phyloP scores from a whole-genome alignment of 148 eudicot genomes.

The Vaccinium darrowii region DNA sequence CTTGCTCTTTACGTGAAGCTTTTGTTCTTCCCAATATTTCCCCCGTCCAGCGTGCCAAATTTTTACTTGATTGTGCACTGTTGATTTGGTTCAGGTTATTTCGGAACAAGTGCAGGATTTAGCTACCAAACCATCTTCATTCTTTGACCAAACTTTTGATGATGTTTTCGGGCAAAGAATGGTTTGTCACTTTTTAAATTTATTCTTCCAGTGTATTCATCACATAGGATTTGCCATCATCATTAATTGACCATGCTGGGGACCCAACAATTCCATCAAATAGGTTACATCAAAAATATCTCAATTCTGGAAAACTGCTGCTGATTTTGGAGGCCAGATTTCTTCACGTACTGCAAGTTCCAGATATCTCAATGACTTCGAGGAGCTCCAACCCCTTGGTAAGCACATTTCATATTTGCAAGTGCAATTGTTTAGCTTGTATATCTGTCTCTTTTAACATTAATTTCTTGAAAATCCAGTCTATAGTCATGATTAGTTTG shows the following conservation, averaged over 20 bases:
- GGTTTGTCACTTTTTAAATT: slow-evolving; percentile 40
- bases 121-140: slow-evolving; percentile 60
- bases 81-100: slow-evolving; percentile 52
- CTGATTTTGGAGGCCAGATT: slow-evolving; percentile 53
- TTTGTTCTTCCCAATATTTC: slow-evolving; percentile 4
- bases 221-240: background rate
- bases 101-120: slow-evolving; percentile 66
- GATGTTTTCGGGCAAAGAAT: slow-evolving; percentile 54
- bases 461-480: background rate
- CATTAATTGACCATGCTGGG: slow-evolving; percentile 6
- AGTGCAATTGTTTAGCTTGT: background rate
- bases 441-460: background rate
- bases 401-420: slow-evolving; percentile 17
- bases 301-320: slow-evolving; percentile 78
- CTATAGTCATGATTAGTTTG: background rate
- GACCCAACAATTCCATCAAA: slow-evolving; percentile 6
- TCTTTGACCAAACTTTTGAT: slow-evolving; percentile 60
- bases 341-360: slow-evolving; percentile 58
- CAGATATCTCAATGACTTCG: slow-evolving; percentile 89
- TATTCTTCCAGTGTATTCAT: background rate
- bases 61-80: slow-evolving; percentile 14
- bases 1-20: background rate
- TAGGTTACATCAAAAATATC: slow-evolving; percentile 68
- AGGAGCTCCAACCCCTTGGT: slow-evolving; percentile 93
- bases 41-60: background rate